Evolutionary conservation across 139 green algal species (phyloP).

Genomic region (Micromonas pusilla): DNA sequence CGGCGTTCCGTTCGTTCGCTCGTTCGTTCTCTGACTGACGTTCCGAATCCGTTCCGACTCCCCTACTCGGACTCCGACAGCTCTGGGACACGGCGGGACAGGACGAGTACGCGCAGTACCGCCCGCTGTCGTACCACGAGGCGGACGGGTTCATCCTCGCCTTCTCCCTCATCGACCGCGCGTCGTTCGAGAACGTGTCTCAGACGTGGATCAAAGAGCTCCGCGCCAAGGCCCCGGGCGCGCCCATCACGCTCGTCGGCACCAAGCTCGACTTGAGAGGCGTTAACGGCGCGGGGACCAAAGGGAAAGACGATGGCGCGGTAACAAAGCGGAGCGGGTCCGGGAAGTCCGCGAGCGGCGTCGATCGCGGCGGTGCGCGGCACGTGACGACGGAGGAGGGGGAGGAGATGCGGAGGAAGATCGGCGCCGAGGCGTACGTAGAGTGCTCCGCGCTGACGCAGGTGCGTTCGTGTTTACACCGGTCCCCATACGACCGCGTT

Average conservation of each 20-base stretch:
- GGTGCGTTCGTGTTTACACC: too few species aligned
- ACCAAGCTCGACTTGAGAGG: conserved; percentile 38
- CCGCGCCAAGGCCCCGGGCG: conserved; percentile 37
- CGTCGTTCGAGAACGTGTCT: conserved; percentile 41
- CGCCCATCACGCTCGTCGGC: conserved; percentile 43
- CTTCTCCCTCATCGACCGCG: conserved; percentile 40
- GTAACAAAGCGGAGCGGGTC: conserved; percentile 12
- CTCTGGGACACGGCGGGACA: conserved; percentile 31
- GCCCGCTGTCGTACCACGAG: conserved; percentile 33
- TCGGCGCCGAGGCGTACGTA: conserved; percentile 38
- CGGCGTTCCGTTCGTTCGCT: neutral
- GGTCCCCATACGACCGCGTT: too few species aligned
- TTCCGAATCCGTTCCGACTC: neutral
- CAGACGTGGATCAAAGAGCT: conserved; percentile 47
- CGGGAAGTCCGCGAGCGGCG: conserved; percentile 32
- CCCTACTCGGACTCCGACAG: neutral
- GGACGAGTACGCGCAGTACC: conserved; percentile 21
- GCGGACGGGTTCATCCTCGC: conserved; percentile 42
- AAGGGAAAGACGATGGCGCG: conserved; percentile 5
- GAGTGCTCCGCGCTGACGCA: conserved; percentile 45
- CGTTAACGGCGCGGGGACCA: neutral
- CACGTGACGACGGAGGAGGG: conserved; percentile 22
- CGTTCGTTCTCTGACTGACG: neutral
- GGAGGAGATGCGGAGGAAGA: conserved; percentile 38
- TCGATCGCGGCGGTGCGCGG: neutral